phyloP scores from a whole-genome alignment of 176 grass and related monocot species.

The Bromus sterilis region DNA sequence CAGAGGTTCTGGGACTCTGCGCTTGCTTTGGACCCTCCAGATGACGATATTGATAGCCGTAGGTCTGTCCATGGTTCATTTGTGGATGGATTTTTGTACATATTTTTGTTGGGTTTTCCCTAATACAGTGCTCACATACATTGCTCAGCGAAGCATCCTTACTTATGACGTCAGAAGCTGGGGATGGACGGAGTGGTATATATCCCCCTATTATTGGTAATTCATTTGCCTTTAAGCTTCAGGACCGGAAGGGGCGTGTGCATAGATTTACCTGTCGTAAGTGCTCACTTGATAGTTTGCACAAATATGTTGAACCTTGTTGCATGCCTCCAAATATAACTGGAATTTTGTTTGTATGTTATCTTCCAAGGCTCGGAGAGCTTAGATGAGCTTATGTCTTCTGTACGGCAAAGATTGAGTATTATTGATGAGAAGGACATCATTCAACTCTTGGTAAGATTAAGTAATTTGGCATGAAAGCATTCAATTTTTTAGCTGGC shows the following conservation, averaged over 20 bases:
- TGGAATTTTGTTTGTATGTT: constrained; percentile 18
- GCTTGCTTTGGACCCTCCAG: constrained; percentile 84
- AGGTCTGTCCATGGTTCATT: constrained; percentile 45
- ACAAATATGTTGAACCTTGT: constrained; percentile 2
- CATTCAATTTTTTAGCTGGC: not conserved
- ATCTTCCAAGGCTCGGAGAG: constrained; percentile 37
- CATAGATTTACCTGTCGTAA: constrained; percentile 88
- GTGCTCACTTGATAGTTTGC: constrained; percentile 12
- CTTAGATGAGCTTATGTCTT: constrained; percentile 58
- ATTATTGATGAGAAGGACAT: constrained; percentile 39
- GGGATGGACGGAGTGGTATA: constrained; percentile 54
- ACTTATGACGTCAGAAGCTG: constrained; percentile 64
- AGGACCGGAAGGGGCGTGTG: constrained; percentile 66
- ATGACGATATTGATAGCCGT: constrained; percentile 69
- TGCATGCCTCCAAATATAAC: not conserved
- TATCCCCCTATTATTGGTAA: constrained; percentile 69
- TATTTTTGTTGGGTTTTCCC: not conserved
- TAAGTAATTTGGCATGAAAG: constrained; percentile 6
- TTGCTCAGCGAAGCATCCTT: constrained; percentile 68
- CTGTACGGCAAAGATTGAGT: constrained; percentile 58
- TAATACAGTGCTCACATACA: constrained; percentile 2
- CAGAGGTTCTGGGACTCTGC: constrained; percentile 98
- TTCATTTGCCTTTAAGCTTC: constrained; percentile 86
- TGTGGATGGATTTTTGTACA: not conserved
- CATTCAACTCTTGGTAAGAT: constrained; percentile 81